Evolutionary conservation across 2,329 filamentous ascomycete genomes (phyloP).

Genomic region (Fusarium hainanense): DNA sequence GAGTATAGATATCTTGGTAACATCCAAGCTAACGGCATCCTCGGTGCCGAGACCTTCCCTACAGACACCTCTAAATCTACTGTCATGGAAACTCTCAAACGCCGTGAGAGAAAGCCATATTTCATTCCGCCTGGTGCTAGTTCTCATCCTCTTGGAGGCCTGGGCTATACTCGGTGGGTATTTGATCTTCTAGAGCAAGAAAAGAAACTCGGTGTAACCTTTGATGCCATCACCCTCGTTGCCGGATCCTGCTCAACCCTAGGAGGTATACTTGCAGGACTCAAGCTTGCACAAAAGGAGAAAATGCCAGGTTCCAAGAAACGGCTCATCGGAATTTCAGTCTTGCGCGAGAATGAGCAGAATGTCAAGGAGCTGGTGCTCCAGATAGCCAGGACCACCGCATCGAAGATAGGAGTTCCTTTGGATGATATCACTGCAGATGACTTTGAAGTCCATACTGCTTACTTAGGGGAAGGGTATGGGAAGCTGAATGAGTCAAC

Average conservation of each 20-base stretch:
- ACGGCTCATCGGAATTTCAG: slow-evolving; percentile 17
- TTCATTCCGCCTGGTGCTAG: slow-evolving; percentile 25
- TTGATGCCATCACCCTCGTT: slow-evolving; percentile 16
- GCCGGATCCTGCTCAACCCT: slow-evolving; percentile 31
- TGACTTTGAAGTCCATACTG: slow-evolving; percentile 21
- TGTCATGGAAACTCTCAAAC: slow-evolving; percentile 1
- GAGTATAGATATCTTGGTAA: slow-evolving; percentile 30
- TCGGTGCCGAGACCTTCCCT: slow-evolving; percentile 28
- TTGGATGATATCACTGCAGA: slow-evolving; percentile 17
- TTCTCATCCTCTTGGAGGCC: slow-evolving; percentile 16
- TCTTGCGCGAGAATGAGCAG: not conserved
- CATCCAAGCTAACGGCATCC: slow-evolving; percentile 18
- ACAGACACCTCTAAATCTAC: slow-evolving; percentile 9
- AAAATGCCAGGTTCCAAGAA: slow-evolving; percentile 7
- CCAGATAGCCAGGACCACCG: slow-evolving; percentile 16
- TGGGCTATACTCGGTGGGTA: slow-evolving; percentile 31
- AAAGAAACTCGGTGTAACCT: slow-evolving; percentile 2
- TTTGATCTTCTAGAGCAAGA: slow-evolving; percentile 31
- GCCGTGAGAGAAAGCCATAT: slow-evolving; percentile 16
- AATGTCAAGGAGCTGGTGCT: slow-evolving; percentile 15
- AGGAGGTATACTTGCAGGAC: slow-evolving; percentile 21
- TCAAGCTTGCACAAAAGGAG: slow-evolving; percentile 22
- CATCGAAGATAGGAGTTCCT: slow-evolving; percentile 18
- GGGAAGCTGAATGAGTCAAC: slow-evolving; percentile 17
- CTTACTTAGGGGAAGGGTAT: slow-evolving; percentile 21